These are phyloP conservation scores for Dactylonectria estremocensis DNA, from an alignment of 2,329 filamentous ascomycete genomes.

Conservation along the genomic window DNA sequence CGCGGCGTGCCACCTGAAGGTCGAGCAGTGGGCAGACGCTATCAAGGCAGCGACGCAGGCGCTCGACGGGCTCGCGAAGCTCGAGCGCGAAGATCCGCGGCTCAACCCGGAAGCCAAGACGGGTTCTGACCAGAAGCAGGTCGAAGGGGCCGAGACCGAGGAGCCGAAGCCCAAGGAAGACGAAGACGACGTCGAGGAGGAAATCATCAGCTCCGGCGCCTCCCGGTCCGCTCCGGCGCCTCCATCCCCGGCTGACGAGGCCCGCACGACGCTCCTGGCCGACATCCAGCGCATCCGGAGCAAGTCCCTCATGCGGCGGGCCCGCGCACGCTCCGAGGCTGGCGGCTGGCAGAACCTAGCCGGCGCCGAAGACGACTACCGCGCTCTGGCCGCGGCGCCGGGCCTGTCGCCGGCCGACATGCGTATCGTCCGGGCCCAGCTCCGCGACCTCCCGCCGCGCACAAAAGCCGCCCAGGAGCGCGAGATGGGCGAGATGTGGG, in stretches of 20 bases:
- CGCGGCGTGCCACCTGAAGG: conserved; percentile 88
- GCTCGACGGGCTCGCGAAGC: conserved; percentile 78
- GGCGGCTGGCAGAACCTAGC: conserved; percentile 86
- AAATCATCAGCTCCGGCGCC: conserved; percentile 74
- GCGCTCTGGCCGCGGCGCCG: conserved; percentile 70
- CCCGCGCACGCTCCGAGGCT: conserved; percentile 78
- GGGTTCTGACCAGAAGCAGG: conserved; percentile 55
- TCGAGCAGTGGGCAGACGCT: conserved; percentile 88
- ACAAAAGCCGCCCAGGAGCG: conserved; percentile 85
- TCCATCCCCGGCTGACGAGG: conserved; percentile 30
- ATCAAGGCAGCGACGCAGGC: conserved; percentile 81
- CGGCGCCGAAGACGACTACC: conserved; percentile 86
- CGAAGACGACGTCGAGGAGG: conserved; percentile 66
- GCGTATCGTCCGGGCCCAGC: conserved; percentile 76
- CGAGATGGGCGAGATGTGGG: conserved; percentile 98
- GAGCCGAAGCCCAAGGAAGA: conserved; percentile 54
- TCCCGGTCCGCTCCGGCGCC: conserved; percentile 62
- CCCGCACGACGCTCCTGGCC: conserved; percentile 53
- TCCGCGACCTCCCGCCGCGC: conserved; percentile 75
- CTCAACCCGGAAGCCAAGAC: conserved; percentile 40
- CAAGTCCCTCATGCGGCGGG: conserved; percentile 87
- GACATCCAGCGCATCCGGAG: conserved; percentile 84
- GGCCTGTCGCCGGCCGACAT: conserved; percentile 75
- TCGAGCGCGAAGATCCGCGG: conserved; percentile 61
- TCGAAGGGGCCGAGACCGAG: conserved; percentile 62